Evolutionary conservation across 257 asterid species (phyloP).

Genomic region (Leptodermis oblonga): DNA sequence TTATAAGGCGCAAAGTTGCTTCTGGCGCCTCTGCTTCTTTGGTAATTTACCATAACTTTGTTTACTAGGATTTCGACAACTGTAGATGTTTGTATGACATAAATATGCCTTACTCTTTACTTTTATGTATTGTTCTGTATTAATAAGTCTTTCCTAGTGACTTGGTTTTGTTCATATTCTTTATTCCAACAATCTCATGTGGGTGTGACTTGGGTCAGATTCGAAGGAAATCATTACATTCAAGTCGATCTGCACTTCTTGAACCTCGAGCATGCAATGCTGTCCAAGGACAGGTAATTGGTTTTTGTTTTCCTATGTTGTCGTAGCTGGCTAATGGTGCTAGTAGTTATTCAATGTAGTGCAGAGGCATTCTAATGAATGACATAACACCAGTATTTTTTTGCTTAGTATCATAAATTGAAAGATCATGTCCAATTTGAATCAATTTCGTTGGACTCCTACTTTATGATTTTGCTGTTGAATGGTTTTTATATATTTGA

Average conservation of each 20-base stretch:
- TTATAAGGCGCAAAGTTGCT: slow-evolving; percentile 76
- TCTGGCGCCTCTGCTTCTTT: slow-evolving; percentile 58
- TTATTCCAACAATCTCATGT: neutral
- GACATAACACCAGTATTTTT: neutral
- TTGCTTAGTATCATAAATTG: neutral
- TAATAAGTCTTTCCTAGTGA: too few species aligned
- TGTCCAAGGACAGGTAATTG: slow-evolving; percentile 49
- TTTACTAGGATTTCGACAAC: neutral
- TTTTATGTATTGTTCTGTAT: slow-evolving; percentile 2
- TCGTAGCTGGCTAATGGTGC: neutral
- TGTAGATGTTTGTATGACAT: neutral
- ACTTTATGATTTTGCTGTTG: neutral
- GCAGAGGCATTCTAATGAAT: neutral
- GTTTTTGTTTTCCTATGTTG: neutral
- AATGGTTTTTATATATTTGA: neutral
- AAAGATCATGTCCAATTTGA: neutral
- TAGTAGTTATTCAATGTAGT: neutral
- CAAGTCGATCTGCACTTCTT: slow-evolving; percentile 39
- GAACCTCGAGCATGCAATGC: slow-evolving; percentile 38
- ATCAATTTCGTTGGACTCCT: neutral
- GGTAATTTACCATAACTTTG: slow-evolving; percentile 27
- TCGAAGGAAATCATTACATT: slow-evolving; percentile 44
- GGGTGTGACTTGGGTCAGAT: slow-evolving; percentile 34
- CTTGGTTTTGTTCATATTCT: neutral
- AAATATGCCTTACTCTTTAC: neutral